phyloP scores from a whole-genome alignment of 768 basidiomycete species.

The Kwoniella dejecticola region DNA sequence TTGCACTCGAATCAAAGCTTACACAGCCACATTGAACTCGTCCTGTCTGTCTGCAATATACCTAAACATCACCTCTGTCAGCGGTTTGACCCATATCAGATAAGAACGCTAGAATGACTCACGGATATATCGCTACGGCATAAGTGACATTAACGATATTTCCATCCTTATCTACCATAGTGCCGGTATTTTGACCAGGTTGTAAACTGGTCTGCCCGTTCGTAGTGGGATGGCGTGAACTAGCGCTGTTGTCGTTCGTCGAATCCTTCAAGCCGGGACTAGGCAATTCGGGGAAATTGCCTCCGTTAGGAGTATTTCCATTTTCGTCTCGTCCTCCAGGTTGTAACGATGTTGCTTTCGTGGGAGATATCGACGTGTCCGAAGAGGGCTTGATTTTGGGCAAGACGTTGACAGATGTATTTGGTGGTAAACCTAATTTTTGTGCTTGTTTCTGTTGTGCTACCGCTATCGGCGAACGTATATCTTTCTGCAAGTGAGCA shows the following conservation, averaged over 20 bases:
- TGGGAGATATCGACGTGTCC: constrained; percentile 35
- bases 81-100: not conserved
- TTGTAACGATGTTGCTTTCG: constrained; percentile 34
- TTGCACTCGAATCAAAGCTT: constrained; percentile 55
- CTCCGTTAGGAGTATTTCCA: constrained; percentile 34
- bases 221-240: constrained; percentile 11
- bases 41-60: constrained; percentile 98
- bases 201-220: constrained; percentile 12
- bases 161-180: constrained; percentile 57
- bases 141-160: constrained; percentile 67
- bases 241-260: not conserved
- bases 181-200: constrained; percentile 30
- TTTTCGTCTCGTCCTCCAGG: constrained; percentile 29
- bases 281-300: constrained; percentile 50
- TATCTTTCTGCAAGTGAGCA: constrained; percentile 62
- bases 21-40: constrained; percentile 97
- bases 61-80: constrained; percentile 14
- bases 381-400: constrained; percentile 38
- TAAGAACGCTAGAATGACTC: constrained; percentile 12
- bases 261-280: constrained; percentile 46
- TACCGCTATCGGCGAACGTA: constrained; percentile 93
- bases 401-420: constrained; percentile 29
- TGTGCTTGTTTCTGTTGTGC: constrained; percentile 94
- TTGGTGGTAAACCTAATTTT: constrained; percentile 57
- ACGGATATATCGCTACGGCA: constrained; percentile 94